A percentile compares a stretch with the other conserved stretches of the same genome.
Conservation (phyloP, 352 stramenopile genomes). For the Globisporangium abappressorium region DNA sequence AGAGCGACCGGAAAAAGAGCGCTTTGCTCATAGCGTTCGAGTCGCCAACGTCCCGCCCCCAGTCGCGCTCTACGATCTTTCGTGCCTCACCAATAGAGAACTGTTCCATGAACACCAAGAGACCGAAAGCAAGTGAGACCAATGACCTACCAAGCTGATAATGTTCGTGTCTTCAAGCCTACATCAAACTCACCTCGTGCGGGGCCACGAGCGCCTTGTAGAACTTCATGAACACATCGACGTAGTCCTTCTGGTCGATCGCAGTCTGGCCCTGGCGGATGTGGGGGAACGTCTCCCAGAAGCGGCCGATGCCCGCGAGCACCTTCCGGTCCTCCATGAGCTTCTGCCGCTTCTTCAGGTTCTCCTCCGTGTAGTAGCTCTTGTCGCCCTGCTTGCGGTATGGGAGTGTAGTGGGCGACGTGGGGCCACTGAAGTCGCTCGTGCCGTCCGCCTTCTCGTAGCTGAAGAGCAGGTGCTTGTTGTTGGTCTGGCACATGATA, state of each 20-base stretch:
- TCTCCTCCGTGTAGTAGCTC: slow-evolving; percentile 66
- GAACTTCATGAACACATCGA: slow-evolving; percentile 81
- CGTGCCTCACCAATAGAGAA: slow-evolving; percentile 70
- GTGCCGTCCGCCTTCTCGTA: slow-evolving; percentile 27
- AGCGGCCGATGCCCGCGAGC: slow-evolving; percentile 47
- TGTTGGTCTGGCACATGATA: slow-evolving; percentile 49
- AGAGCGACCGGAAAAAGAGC: slow-evolving; percentile 62
- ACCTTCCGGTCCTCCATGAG: slow-evolving; percentile 50
- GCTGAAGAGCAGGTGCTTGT: slow-evolving; percentile 48
- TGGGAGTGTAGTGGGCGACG: slow-evolving; percentile 27
- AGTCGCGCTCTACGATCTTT: slow-evolving; percentile 79
- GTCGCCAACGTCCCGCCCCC: slow-evolving; percentile 50
- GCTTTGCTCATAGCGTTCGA: slow-evolving; percentile 50
- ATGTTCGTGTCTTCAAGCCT: not conserved
- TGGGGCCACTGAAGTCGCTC: not conserved
- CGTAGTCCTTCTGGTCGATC: slow-evolving; percentile 57
- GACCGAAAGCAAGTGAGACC: not conserved
- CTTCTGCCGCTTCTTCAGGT: slow-evolving; percentile 51
- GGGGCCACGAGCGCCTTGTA: slow-evolving; percentile 76
- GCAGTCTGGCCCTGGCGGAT: slow-evolving; percentile 42
- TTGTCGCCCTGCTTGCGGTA: slow-evolving; percentile 78
- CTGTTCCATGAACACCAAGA: slow-evolving; percentile 8
- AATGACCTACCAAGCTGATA: not conserved
- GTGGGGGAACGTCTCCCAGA: slow-evolving; percentile 71
- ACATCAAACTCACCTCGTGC: slow-evolving; percentile 28